phyloP scores from a whole-genome alignment of 2,329 filamentous ascomycete species.

The Fusarium nurragi region DNA sequence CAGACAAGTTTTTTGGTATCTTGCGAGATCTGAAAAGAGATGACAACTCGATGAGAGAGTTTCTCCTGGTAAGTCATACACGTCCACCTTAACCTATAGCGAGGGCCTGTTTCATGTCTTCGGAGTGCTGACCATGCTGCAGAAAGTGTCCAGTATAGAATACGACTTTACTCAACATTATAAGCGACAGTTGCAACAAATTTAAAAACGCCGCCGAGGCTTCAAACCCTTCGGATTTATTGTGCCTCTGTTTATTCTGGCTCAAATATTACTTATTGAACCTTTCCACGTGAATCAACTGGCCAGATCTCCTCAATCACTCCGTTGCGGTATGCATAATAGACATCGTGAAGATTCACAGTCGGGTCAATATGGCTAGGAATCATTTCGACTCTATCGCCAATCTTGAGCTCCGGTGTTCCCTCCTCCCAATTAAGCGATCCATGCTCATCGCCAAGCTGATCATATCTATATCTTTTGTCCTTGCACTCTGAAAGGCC shows the following conservation, averaged over 20 bases:
- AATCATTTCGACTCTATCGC: conserved; percentile 32
- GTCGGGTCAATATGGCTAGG: conserved; percentile 38
- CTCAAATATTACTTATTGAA: conserved; percentile 9
- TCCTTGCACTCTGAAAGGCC: conserved; percentile 33
- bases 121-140: accelerated
- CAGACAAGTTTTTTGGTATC: not conserved
- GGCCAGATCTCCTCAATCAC: conserved; percentile 27
- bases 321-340: conserved; percentile 28
- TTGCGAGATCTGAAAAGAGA: not conserved
- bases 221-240: not conserved
- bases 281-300: conserved; percentile 32
- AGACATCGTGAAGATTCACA: conserved; percentile 34
- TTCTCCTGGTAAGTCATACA: not conserved
- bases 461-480: conserved; percentile 1
- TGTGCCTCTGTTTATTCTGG: too few relatives aligned
- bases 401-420: conserved; percentile 4
- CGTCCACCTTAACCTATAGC: too few relatives aligned
- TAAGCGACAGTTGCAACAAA: not conserved
- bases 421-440: conserved; percentile 24
- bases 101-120: not conserved
- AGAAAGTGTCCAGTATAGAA: conserved; percentile 5
- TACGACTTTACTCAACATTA: not conserved
- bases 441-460: conserved; percentile 33
- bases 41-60: not conserved
- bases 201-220: not conserved